Percentiles rank a stretch among this genome's conserved stretches.
Evolutionary conservation across 169 alveolate species (phyloP).

Genomic region (Cryptosporidium viatorum): DNA sequence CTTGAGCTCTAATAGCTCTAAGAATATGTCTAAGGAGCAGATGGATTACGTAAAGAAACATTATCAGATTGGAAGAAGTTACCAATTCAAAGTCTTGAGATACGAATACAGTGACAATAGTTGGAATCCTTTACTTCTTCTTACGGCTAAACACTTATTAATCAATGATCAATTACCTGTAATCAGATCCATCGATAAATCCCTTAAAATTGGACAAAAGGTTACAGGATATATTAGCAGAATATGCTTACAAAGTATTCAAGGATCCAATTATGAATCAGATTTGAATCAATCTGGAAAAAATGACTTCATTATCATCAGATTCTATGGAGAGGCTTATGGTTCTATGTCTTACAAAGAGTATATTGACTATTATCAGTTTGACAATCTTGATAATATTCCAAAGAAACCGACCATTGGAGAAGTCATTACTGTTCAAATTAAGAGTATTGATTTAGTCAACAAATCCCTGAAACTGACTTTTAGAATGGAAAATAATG

Average conservation of each 20-base stretch:
- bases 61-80: conserved; percentile 58
- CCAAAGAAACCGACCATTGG: conserved; percentile 28
- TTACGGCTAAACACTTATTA: conserved; percentile 32
- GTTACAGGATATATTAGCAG: conserved; percentile 57
- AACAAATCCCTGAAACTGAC: conserved; percentile 14
- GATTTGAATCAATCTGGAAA: not conserved
- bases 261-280: not conserved
- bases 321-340: conserved; percentile 66
- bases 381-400: not conserved
- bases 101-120: conserved; percentile 43
- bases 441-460: conserved; percentile 21
- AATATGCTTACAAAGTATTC: not conserved
- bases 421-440: conserved; percentile 48
- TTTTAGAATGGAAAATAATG: not conserved
- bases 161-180: conserved; percentile 38
- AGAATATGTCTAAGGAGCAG: conserved; percentile 21
- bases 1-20: not conserved
- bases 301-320: conserved; percentile 20
- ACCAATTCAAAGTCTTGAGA: conserved; percentile 39
- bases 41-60: conserved; percentile 53
- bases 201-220: conserved; percentile 30
- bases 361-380: not conserved
- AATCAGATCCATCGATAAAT: not conserved
- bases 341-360: conserved; percentile 64
- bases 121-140: conserved; percentile 55